These are phyloP conservation scores for Aspergillus sp. DNA, from an alignment of 2,329 filamentous ascomycete species.

Conservation along the genomic window DNA sequence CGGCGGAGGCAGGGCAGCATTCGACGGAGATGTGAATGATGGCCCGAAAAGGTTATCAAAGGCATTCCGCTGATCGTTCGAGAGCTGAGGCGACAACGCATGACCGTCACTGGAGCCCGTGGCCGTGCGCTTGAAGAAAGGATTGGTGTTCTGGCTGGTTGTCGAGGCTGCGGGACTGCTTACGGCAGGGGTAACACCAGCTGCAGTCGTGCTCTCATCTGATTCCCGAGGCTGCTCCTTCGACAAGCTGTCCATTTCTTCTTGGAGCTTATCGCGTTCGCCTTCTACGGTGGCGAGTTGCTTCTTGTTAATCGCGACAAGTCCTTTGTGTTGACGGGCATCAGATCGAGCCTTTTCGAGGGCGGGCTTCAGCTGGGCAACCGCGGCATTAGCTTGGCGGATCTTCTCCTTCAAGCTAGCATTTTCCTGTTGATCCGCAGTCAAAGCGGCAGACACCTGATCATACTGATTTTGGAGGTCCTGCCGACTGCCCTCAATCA, in stretches of 20 bases:
- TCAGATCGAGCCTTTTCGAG: constrained; percentile 92
- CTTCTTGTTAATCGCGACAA: constrained; percentile 98
- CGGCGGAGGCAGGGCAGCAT: constrained; percentile 46
- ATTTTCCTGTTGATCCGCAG: constrained; percentile 88
- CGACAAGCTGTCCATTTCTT: constrained; percentile 68
- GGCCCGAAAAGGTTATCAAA: constrained; percentile 88
- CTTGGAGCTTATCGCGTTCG: constrained; percentile 82
- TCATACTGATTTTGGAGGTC: constrained; percentile 82
- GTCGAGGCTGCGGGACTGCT: constrained; percentile 64
- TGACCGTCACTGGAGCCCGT: constrained; percentile 46
- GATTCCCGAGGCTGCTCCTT: constrained; percentile 59
- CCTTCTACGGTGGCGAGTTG: constrained; percentile 85
- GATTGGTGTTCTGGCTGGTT: constrained; percentile 77
- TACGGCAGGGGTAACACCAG: constrained; percentile 48
- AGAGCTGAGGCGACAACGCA: constrained; percentile 45
- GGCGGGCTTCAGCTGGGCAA: constrained; percentile 79
- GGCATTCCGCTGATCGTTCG: constrained; percentile 58
- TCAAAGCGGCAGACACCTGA: constrained; percentile 69
- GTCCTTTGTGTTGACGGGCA: constrained; percentile 89
- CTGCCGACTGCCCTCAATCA: constrained; percentile 75
- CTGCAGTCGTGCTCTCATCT: constrained; percentile 41
- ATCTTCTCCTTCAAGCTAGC: constrained; percentile 82
- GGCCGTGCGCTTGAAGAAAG: constrained; percentile 76
- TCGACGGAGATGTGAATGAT: constrained; percentile 48
- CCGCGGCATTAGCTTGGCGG: constrained; percentile 74